These are phyloP conservation scores for Colletotrichum lupini DNA, from an alignment of 2,329 filamentous ascomycete species.

Conservation along the genomic window DNA sequence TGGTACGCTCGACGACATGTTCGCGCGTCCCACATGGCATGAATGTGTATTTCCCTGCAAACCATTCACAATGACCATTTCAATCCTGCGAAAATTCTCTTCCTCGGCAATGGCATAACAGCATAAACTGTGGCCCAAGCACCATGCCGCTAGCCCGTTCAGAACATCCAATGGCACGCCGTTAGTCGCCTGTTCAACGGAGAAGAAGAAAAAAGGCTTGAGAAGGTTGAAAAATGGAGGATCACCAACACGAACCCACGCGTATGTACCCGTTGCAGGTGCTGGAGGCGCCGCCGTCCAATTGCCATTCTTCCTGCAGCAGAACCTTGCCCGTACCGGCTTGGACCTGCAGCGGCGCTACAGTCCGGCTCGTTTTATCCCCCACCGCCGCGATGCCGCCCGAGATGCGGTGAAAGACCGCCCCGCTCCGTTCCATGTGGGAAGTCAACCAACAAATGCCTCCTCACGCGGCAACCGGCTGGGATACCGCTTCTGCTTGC, in stretches of 20 bases:
- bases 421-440: constrained; percentile 17
- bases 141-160: background rate
- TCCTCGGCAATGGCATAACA: background rate
- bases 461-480: constrained; percentile 4
- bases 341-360: constrained; percentile 31
- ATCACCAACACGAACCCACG: constrained; percentile 23
- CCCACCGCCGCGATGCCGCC: constrained; percentile 27
- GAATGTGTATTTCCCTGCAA: constrained; percentile 2
- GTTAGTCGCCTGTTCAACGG: constrained; percentile 3
- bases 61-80: background rate
- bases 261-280: constrained; percentile 17
- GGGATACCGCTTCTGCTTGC: constrained; percentile 6
- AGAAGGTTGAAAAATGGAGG: constrained; percentile 10
- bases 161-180: background rate
- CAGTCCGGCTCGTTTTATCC: constrained; percentile 24
- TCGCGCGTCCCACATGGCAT: constrained; percentile 12
- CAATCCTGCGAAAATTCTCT: constrained; percentile 3
- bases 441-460: constrained; percentile 14
- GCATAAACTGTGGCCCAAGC: constrained; percentile 6
- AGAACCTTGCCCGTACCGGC: constrained; percentile 27
- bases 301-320: constrained; percentile 19
- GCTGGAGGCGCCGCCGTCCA: constrained; percentile 22
- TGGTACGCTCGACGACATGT: background rate
- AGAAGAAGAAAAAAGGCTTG: background rate
- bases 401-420: constrained; percentile 34